phyloP scores from a whole-genome alignment of 2,329 filamentous ascomycete genomes.

The Grosmannia penicillata region DNA sequence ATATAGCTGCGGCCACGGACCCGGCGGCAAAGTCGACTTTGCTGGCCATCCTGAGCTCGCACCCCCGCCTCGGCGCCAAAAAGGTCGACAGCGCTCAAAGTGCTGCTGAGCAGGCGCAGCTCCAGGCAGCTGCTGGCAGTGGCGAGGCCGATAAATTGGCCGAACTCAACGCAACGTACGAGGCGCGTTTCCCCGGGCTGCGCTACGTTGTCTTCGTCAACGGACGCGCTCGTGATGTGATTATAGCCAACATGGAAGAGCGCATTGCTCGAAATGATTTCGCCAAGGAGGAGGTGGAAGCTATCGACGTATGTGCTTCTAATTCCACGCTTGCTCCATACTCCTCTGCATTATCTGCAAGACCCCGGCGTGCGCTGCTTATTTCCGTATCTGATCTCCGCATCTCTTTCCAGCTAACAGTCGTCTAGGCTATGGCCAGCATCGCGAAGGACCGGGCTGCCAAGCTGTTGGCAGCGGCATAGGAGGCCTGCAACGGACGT shows the following conservation, averaged over 20 bases:
- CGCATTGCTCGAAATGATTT: conserved; percentile 58
- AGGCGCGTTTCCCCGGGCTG: conserved; percentile 64
- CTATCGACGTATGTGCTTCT: conserved; percentile 58
- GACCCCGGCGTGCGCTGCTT: no score
- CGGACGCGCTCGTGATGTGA: conserved; percentile 53
- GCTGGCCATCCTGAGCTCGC: conserved; percentile 60
- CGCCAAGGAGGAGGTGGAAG: conserved; percentile 53
- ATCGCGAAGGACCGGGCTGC: conserved; percentile 68
- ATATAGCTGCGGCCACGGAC: conserved; percentile 24
- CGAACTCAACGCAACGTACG: conserved; percentile 62
- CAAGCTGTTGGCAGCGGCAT: conserved; percentile 33
- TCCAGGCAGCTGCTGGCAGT: conserved; percentile 39
- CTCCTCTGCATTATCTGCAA: not conserved
- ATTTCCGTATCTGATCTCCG: no score
- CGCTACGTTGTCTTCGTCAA: conserved; percentile 90
- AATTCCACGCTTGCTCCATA: no score
- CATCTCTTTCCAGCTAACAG: conserved; percentile 8
- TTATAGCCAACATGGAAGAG: conserved; percentile 69
- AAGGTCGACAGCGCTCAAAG: conserved; percentile 73
- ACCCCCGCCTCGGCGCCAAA: conserved; percentile 71
- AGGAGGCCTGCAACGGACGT: not conserved
- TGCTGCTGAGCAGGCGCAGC: conserved; percentile 63
- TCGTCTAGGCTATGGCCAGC: conserved; percentile 69
- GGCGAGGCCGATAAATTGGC: conserved; percentile 43
- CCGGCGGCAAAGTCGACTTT: conserved; percentile 36